These are phyloP conservation scores for Cornus controversa DNA, from an alignment of 148 eudicot species.

Conservation along the genomic window DNA sequence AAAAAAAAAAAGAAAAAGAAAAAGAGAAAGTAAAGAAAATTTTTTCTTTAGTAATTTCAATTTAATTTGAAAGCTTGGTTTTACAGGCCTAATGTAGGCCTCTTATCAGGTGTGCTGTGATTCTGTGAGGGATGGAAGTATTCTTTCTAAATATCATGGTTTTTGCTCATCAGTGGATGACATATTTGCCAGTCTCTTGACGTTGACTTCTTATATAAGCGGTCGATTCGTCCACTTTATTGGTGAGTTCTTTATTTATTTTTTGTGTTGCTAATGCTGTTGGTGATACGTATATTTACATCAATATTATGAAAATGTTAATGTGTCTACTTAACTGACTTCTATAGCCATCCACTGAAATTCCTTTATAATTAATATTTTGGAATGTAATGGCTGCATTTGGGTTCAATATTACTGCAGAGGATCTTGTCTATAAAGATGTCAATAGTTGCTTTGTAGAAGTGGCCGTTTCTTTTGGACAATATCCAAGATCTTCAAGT, in stretches of 20 bases:
- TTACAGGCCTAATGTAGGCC: slow-evolving; percentile 14
- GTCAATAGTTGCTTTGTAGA: slow-evolving; percentile 34
- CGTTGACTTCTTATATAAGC: slow-evolving; percentile 56
- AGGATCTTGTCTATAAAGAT: slow-evolving; percentile 53
- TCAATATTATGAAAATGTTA: background rate
- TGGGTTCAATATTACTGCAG: slow-evolving; percentile 23
- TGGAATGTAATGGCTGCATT: background rate
- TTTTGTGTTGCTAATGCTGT: background rate
- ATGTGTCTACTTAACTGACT: background rate
- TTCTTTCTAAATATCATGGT: slow-evolving; percentile 21
- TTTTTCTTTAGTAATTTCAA: background rate
- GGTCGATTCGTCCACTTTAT: slow-evolving; percentile 49
- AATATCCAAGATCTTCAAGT: slow-evolving; percentile 27
- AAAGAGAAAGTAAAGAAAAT: too few relatives aligned
- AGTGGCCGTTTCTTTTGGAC: slow-evolving; percentile 21
- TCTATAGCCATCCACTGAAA: background rate
- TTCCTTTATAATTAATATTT: background rate
- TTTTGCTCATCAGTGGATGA: slow-evolving; percentile 56
- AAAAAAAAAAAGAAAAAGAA: too few relatives aligned
- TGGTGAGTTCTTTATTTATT: slow-evolving; percentile 42
- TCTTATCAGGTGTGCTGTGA: slow-evolving; percentile 18
- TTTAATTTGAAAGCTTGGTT: background rate
- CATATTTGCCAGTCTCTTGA: slow-evolving; percentile 54
- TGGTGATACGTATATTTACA: background rate
- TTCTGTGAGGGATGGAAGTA: slow-evolving; percentile 21